Evolutionary conservation across 176 grass and related monocot species (phyloP), one percentile per base, ranked within the genome.

Genomic region (Oryza glumipatula): DNA sequence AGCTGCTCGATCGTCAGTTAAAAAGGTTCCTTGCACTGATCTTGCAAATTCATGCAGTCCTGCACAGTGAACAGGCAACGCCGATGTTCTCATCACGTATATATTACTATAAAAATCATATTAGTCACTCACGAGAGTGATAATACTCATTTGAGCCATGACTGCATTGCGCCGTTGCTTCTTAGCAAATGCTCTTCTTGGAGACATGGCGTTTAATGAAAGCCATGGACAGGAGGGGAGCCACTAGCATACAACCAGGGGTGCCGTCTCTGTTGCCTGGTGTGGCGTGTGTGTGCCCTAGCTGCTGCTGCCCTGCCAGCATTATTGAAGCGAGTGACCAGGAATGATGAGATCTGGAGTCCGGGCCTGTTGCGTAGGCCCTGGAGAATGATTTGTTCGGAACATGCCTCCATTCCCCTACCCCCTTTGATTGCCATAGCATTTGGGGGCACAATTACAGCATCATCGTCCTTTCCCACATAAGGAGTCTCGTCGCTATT

Each of bases 331-430:
- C 23, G 47, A 65, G 79, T 49, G 73, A 28, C 63, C 43, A 0
- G 22, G 63, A 79, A 90, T 90, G 75, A 90, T 90, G 80, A 70
- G 80, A 86, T 87, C 89, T 79, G 28, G 36, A 83, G 7, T 70
- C 68, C 39, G 4, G 48, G 3, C 88, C 47, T 90, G 73, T 61
- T 73, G 60, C 19, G 88, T 74, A 83, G 84, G 84, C 11, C 69
- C 39, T 90, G 75, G 84, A 79, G 74, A 90, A 90, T 90, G 74
- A 90, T 90, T 73, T 38, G 36, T 17, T 30, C 44, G 28, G 54
- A 90, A 56, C 88, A 67, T 86, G 88, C 78, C 15, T 83, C 11
- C 67, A 17, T 32, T 61, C 35, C n/a, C 60, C 78, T 49, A 7
- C 32, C 52, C 14, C 36, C 56, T 78, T 83, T 63, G 52, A 72